A percentile compares a stretch with the other conserved stretches of the same genome.
These are phyloP conservation scores for Penicillium canescens DNA, from an alignment of 495 filamentous ascomycete genomes.

Conservation along the genomic window DNA sequence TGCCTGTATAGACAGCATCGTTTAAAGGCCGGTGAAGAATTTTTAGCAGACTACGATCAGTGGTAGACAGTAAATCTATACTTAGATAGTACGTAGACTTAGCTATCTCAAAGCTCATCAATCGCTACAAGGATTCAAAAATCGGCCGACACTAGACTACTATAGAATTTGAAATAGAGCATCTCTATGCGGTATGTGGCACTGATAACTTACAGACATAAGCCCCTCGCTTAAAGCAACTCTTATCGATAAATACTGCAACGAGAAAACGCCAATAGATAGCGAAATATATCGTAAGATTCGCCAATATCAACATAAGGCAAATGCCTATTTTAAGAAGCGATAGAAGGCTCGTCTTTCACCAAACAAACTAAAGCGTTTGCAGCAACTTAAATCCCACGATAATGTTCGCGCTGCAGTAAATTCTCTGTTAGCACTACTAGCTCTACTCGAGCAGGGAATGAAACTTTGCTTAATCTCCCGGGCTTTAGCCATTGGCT, in stretches of 20 bases:
- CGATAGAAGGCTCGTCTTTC: conserved; percentile 24
- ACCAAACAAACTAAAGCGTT: conserved; percentile 15
- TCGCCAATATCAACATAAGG: conserved; percentile 31
- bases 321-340: conserved; percentile 22
- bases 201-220: conserved; percentile 4
- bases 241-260: conserved; percentile 33
- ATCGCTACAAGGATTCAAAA: no score
- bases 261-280: conserved; percentile 1
- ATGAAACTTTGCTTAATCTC: conserved; percentile 13
- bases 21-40: conserved; percentile 26
- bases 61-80: conserved; percentile 44
- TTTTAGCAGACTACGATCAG: conserved; percentile 21
- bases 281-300: conserved; percentile 14
- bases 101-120: no score
- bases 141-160: no score
- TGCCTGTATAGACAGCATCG: conserved; percentile 39
- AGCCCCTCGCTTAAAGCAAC: conserved; percentile 7
- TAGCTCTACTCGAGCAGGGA: conserved; percentile 2
- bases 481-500: conserved; percentile 15
- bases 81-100: conserved; percentile 22
- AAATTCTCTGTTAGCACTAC: conserved; percentile 11
- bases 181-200: no score
- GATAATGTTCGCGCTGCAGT: conserved; percentile 7
- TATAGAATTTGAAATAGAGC: no score
- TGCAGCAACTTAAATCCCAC: conserved; percentile 8